Evolutionary conservation across 202 grass and related monocot species (phyloP).

Genomic region (Elaeis oleifera): DNA sequence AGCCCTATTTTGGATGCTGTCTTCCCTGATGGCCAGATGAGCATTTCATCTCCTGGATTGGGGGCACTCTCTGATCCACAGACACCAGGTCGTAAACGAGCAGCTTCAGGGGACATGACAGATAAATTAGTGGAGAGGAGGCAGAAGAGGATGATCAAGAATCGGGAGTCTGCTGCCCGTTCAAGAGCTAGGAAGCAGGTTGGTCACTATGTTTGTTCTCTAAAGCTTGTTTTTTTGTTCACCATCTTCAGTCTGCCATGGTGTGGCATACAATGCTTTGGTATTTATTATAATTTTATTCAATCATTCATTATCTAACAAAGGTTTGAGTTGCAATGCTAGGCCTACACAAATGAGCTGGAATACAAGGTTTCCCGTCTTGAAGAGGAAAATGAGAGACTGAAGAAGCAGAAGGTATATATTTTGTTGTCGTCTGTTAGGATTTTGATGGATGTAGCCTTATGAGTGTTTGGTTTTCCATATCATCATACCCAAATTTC

Average conservation of each 20-base stretch:
- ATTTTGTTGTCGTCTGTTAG: not conserved
- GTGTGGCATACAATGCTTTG: too few relatives aligned
- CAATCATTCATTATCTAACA: too few relatives aligned
- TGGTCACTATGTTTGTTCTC: not conserved
- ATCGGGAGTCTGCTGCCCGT: constrained; percentile 84
- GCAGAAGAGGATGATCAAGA: constrained; percentile 99
- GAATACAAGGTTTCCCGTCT: constrained; percentile 82
- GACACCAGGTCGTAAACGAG: constrained; percentile 38
- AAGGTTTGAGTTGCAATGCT: not conserved
- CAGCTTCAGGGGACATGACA: constrained; percentile 9
- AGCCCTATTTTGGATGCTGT: constrained; percentile 46
- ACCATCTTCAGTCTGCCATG: too few relatives aligned
- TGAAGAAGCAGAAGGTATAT: constrained; percentile 55
- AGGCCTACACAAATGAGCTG: constrained; percentile 93
- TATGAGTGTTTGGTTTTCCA: too few relatives aligned
- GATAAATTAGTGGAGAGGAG: constrained; percentile 70
- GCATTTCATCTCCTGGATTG: not conserved
- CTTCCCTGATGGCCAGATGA: constrained; percentile 31
- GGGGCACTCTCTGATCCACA: constrained; percentile 5
- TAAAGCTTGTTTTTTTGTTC: too few relatives aligned
- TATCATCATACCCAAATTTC: too few relatives aligned
- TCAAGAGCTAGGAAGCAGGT: constrained; percentile 92
- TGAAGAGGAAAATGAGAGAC: constrained; percentile 73
- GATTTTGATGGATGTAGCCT: too few relatives aligned
- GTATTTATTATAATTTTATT: too few relatives aligned